Base-by-base conservation (phyloP, 306 rosid genomes). In the Hippophae tibetana region DNA sequence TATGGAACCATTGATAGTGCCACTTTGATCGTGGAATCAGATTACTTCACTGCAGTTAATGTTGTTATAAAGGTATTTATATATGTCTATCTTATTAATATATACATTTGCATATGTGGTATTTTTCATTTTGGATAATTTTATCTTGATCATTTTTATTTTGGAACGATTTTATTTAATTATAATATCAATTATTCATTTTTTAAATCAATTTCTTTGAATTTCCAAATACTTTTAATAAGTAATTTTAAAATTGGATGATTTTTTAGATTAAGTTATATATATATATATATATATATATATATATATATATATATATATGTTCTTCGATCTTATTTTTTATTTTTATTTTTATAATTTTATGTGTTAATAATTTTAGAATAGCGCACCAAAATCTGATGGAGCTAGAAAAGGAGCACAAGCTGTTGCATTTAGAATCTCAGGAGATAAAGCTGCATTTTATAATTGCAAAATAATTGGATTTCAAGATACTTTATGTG, bases 1-100 rank as follows among this genome's bases (percentile, higher is more conserved):
- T 81, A 61, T 42, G 96, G 96, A 42, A 89, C 89, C 0, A 74
- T 85, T 6, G 74, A 85, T 0, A 83, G 96, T 56, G 96, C 84
- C 0, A 70, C 82, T 2, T 47, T 84, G 42, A 63, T 66, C 6
- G 82, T 55, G 0, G 13, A 59, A 46, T 60, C 84, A 7, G 58
- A 61, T 9, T 80, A 86, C 44, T 84, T 81, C 9, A 23, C 46
- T 0, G 86, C 75, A 0, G 71, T 68, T 12, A 84, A 84, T 68
- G 43, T 84, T 2, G 47, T 72, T 23, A 43, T 81, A 13, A 56
- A 43, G 74, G 90, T 74, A 43, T 1, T 2, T 14, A 26, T 46
- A 14, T 18, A 26, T 53, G 6, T 26, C 23, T 18, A 18, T 18
- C 23, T 18, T 18, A 18, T 18, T 18, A 18, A 0, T 18, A 18